Evolutionary conservation across 2,329 filamentous ascomycete species (phyloP).

Genomic region (Sarocladium oryzae): DNA sequence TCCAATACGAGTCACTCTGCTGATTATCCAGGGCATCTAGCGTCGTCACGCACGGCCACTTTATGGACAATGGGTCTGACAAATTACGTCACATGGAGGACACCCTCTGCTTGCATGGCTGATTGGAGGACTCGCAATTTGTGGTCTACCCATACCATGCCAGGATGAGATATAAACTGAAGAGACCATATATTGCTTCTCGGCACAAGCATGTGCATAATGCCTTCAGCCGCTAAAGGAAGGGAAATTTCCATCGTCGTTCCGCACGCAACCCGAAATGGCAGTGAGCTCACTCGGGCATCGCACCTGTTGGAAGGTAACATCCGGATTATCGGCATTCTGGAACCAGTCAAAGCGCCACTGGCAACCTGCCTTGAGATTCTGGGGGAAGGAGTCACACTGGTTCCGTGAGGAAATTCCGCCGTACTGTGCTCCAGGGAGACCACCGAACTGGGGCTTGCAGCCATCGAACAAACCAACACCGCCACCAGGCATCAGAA

Average conservation of each 20-base stretch:
- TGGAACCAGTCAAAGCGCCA: slow-evolving; percentile 62
- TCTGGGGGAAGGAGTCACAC: slow-evolving; percentile 46
- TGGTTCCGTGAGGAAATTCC: slow-evolving; percentile 44
- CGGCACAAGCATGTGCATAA: too few relatives aligned
- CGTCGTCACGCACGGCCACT: neutral
- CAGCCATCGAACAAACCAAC: slow-evolving; percentile 49
- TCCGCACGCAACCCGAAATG: slow-evolving; percentile 29
- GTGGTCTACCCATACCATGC: neutral
- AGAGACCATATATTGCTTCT: too few relatives aligned
- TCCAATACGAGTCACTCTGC: neutral
- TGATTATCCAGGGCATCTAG: neutral
- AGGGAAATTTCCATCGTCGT: slow-evolving; percentile 24
- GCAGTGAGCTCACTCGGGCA: slow-evolving; percentile 44
- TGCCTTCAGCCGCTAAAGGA: slow-evolving; percentile 8
- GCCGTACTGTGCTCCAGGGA: slow-evolving; percentile 48
- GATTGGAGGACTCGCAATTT: too few relatives aligned
- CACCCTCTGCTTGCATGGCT: too few relatives aligned
- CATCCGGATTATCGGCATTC: slow-evolving; percentile 49
- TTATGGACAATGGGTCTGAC: neutral
- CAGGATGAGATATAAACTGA: neutral
- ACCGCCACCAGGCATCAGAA: slow-evolving; percentile 50
- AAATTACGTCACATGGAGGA: too few relatives aligned
- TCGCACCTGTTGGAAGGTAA: slow-evolving; percentile 49
- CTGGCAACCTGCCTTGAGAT: slow-evolving; percentile 50
- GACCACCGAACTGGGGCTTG: slow-evolving; percentile 37